phyloP scores from a whole-genome alignment of 2,329 filamentous ascomycete genomes.

The Claviceps arundinis region DNA sequence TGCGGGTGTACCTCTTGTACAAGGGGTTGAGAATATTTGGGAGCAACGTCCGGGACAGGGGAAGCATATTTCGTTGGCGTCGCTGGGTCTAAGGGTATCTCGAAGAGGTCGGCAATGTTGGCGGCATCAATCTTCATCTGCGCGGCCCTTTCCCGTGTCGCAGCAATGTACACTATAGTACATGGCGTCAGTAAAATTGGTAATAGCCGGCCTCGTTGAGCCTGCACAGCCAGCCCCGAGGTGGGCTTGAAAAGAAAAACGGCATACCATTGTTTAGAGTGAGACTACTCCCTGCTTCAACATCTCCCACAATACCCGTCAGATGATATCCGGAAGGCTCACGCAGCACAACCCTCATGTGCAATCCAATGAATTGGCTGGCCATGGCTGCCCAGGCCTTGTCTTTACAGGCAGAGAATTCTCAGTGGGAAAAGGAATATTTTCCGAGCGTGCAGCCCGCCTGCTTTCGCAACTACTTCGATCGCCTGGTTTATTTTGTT shows the following conservation, averaged over 20 bases:
- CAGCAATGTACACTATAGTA: constrained; percentile 25
- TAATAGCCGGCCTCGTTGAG: too few species aligned
- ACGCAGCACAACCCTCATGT: constrained; percentile 60
- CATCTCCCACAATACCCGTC: constrained; percentile 56
- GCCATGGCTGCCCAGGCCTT: constrained; percentile 24
- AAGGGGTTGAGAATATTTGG: constrained; percentile 10
- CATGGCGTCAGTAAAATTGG: not conserved
- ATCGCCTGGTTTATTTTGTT: too few species aligned
- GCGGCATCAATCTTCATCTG: constrained; percentile 32
- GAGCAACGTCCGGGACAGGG: constrained; percentile 11
- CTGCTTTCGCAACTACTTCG: too few species aligned
- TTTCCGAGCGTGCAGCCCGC: too few species aligned
- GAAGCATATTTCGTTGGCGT: constrained; percentile 16
- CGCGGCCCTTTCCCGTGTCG: constrained; percentile 27
- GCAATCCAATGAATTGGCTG: constrained; percentile 59
- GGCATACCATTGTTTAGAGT: constrained; percentile 58
- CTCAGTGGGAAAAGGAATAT: not conserved
- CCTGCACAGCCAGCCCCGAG: not conserved
- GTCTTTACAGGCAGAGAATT: not conserved
- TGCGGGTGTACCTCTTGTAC: constrained; percentile 12
- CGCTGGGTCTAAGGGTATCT: constrained; percentile 20
- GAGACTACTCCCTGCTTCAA: constrained; percentile 53
- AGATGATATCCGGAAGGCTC: constrained; percentile 50
- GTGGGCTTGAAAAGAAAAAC: not conserved
- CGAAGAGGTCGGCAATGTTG: constrained; percentile 32